Conservation (phyloP, 2,329 filamentous ascomycete genomes). For the Penicillium verrucosum region DNA sequence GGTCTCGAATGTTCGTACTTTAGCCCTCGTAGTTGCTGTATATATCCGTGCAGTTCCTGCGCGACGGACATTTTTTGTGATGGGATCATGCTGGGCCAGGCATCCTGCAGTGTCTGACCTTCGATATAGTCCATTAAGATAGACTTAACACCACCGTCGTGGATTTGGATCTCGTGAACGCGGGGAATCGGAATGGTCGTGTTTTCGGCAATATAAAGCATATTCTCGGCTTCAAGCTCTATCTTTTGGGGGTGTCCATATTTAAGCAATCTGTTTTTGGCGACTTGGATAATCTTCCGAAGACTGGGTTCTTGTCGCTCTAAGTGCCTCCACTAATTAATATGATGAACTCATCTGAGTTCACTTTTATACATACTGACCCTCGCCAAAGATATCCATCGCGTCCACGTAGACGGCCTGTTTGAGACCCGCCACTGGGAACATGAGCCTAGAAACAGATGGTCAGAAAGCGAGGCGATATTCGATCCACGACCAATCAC, state of each 20-base stretch:
- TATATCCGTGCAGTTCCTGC: constrained; percentile 6
- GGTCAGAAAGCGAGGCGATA: not conserved
- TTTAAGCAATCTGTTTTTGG: constrained; percentile 1
- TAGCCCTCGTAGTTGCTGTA: not conserved
- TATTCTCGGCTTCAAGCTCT: constrained; percentile 1
- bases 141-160: not conserved
- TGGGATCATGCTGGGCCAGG: constrained; percentile 8
- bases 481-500: not conserved
- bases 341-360: too few relatives aligned
- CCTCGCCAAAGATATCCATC: not conserved
- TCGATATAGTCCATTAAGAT: constrained; percentile 6
- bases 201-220: not conserved
- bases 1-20: too few relatives aligned
- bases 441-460: not conserved
- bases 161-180: not conserved
- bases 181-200: constrained; percentile 1
- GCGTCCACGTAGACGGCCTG: too few relatives aligned
- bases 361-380: not conserved
- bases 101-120: not conserved
- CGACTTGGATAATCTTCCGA: not conserved
- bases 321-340: not conserved
- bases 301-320: not conserved
- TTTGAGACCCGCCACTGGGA: not conserved
- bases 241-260: not conserved
- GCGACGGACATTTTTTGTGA: constrained; percentile 6